Base-by-base conservation (phyloP, 768 basidiomycete genomes). In the Naganishia vishniacii region DNA sequence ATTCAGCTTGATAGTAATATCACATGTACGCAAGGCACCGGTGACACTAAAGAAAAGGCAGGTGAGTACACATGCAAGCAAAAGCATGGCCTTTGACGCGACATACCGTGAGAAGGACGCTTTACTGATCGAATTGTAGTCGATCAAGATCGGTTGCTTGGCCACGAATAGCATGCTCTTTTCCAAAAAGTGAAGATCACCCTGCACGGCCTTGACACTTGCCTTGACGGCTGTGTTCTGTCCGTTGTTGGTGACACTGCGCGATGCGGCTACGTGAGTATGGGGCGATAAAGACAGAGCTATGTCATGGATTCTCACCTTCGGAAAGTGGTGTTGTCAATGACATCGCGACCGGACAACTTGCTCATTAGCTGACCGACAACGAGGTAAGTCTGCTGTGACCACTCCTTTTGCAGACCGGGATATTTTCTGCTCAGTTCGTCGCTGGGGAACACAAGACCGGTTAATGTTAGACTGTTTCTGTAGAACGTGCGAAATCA, bases 101-200 rank as follows among this genome's bases (percentile, higher is more conserved):
- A 71, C 80, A 65, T 49, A 81, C 81, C 82, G 88, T 9, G 91
- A 94, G 82, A 98, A 95, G 58, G 91, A 82, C 65, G 89, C 88
- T 76, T 88, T 87, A 68, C 89, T 86, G 67, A 98, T 88, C 70
- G 95, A 91, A 59, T 84, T 83, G 67, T 93, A 85, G 70, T 94
- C 90, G 70, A 97, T 83, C 72, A 95, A 86, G 34, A 85, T 85
- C 0, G 95, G 94, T 69, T 89, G 87, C 78, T 98, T 97, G 62
- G 94, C 92, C 66, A 98, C 91, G 80, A 98, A 98, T 79, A 99
- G 91, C 49, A 99, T 83, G 77, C 88, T 90, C 83, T 97, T 97
- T 72, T 98, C 95, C 68, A 99, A 86, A 82, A 98, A 84, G 83
- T 95, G 98, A 32, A 99, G 84, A 75, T 97, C 92, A 65, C 95